Percentiles rank a stretch among this genome's conserved stretches.
These are phyloP conservation scores for Afroboletus lepidellus DNA, from an alignment of 1,284 basidiomycete species.

Conservation along the genomic window DNA sequence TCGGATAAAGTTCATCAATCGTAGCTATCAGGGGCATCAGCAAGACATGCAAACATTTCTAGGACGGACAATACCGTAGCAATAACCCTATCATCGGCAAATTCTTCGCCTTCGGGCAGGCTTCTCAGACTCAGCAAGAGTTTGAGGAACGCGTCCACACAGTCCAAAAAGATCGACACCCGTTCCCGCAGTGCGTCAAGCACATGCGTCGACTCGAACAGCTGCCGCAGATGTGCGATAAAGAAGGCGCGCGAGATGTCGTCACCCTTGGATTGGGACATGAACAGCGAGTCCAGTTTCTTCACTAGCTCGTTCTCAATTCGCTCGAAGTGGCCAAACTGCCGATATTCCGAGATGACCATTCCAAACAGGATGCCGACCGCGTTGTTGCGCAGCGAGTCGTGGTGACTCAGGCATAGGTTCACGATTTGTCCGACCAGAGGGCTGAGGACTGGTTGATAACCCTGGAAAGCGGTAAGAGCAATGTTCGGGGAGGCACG, in stretches of 20 bases:
- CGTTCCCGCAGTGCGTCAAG: slow-evolving; percentile 77
- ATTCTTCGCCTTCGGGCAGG: slow-evolving; percentile 92
- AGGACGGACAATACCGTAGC: slow-evolving; percentile 60
- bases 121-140: slow-evolving; percentile 90
- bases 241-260: slow-evolving; percentile 92
- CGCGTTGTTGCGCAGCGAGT: slow-evolving; percentile 86
- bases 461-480: slow-evolving; percentile 52
- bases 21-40: slow-evolving; percentile 48
- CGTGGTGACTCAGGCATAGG: slow-evolving; percentile 92
- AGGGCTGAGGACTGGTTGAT: slow-evolving; percentile 81
- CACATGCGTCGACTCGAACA: slow-evolving; percentile 83
- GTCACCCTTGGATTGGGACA: slow-evolving; percentile 87
- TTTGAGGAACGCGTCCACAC: slow-evolving; percentile 92
- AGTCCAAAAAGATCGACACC: slow-evolving; percentile 82
- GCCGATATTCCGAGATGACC: slow-evolving; percentile 91
- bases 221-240: slow-evolving; percentile 84
- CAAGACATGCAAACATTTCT: not conserved
- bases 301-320: slow-evolving; percentile 96
- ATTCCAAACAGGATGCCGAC: slow-evolving; percentile 94
- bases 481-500: not conserved
- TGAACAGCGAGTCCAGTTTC: slow-evolving; percentile 88
- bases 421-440: slow-evolving; percentile 91
- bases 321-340: slow-evolving; percentile 75
- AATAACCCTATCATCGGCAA: slow-evolving; percentile 90
- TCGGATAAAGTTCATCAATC: slow-evolving; percentile 89